Conservation (phyloP, 2,329 filamentous ascomycete species). For the Xylaria sp. region DNA sequence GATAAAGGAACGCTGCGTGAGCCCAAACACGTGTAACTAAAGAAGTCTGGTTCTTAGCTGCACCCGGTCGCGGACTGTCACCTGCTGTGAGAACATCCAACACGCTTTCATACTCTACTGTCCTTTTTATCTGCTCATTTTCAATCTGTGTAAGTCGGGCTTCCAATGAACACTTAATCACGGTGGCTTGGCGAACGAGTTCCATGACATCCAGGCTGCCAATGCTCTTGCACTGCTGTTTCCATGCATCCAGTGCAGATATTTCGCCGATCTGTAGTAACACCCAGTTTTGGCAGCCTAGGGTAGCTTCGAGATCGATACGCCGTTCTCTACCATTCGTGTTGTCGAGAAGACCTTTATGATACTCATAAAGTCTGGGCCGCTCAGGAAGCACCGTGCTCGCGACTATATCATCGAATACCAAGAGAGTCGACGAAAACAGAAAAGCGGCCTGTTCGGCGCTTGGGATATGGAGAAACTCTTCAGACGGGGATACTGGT, state of each 20-base stretch:
- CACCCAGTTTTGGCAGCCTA: constrained; percentile 40
- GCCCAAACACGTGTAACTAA: constrained; percentile 57
- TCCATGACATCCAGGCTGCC: constrained; percentile 38
- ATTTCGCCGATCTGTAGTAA: constrained; percentile 40
- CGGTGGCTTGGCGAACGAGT: constrained; percentile 33
- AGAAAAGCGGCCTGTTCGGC: constrained; percentile 51
- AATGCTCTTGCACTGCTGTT: constrained; percentile 32
- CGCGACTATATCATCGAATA: constrained; percentile 51
- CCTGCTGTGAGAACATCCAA: not conserved
- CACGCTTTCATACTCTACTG: not conserved
- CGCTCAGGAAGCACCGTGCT: constrained; percentile 47
- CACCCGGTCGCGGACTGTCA: not conserved
- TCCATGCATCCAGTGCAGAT: constrained; percentile 38
- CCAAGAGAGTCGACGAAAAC: constrained; percentile 49
- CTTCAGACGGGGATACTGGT: not conserved
- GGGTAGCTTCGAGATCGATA: constrained; percentile 35
- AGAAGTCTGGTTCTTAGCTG: constrained; percentile 16
- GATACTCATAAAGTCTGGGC: constrained; percentile 46
- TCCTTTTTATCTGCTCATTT: not conserved
- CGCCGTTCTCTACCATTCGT: constrained; percentile 18
- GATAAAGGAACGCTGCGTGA: constrained; percentile 58
- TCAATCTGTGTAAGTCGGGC: constrained; percentile 20
- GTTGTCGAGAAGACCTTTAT: constrained; percentile 39
- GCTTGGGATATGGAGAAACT: constrained; percentile 39
- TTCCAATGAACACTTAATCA: constrained; percentile 35